Evolutionary conservation across 169 alveolate genomes (phyloP), one percentile per base, ranked within the genome.

Genomic region (Plasmodium knowlesi): DNA sequence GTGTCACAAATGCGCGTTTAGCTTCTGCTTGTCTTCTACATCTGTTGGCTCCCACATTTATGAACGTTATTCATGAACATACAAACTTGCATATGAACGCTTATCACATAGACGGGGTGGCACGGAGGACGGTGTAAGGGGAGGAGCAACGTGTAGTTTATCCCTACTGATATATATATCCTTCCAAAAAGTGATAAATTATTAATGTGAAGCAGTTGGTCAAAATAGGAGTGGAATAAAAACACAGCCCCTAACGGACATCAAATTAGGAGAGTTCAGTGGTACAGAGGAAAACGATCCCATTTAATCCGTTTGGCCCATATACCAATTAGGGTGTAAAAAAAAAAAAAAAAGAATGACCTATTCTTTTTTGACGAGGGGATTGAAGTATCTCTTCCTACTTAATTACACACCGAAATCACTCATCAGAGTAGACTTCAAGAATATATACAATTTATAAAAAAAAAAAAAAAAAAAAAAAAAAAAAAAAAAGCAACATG

Each of bases 401-500:
- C 16, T 50, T 50, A 14, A 50, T 9, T 50, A 50, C 61, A 12
- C 61, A 50, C 61, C 5, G 19, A 50, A 50, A 16, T 50, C 61
- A 14, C 61, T 9, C 25, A 3, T 50, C 61, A 14, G 25, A 50
- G 61, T 50, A 14, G 25, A 19, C 25, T 50, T 16, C 16, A 14
- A 50, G 3, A 16, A 28, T 28, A 28, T 67, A 67, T 3, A 25
- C 5, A 53, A 25, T 82, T 43, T n/a, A n/a, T n/a, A n/a, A n/a
- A n/a, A n/a, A 39, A 1, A 43, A 50, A 41, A 41, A 46, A 46
- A 30, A 50, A 30, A 46, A 30, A 28, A 53, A 19, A 5, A 12
- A 82, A 82, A 14, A 37, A 61, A 8, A 10, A 16, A 0, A 14
- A 19, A 61, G 34, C 92, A 84, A 71, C 25, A 84, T 84, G 92